These are phyloP conservation scores for Paxillus rubicundulus DNA, from an alignment of 768 basidiomycete species.

Conservation along the genomic window DNA sequence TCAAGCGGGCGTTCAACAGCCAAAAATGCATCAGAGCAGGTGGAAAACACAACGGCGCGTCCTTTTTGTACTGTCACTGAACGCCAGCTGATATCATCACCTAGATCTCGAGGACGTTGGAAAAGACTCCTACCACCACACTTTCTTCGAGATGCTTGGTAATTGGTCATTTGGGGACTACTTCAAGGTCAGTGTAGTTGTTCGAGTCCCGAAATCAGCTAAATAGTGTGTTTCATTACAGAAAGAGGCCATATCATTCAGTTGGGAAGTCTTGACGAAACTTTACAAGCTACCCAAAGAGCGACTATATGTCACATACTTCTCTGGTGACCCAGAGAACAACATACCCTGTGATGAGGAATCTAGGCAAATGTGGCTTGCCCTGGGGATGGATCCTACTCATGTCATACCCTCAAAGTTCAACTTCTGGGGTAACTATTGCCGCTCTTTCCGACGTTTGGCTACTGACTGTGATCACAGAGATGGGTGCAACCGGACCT, in stretches of 20 bases:
- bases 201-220: not conserved
- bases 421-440: slow-evolving; percentile 92
- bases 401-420: slow-evolving; percentile 95
- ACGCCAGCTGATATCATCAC: slow-evolving; percentile 2
- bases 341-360: slow-evolving; percentile 87
- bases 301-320: slow-evolving; percentile 95
- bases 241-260: slow-evolving; percentile 91
- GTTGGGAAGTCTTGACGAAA: slow-evolving; percentile 91
- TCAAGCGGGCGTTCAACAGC: slow-evolving; percentile 91
- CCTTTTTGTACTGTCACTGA: not conserved
- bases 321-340: slow-evolving; percentile 87
- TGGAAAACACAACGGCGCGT: slow-evolving; percentile 93
- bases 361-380: slow-evolving; percentile 82
- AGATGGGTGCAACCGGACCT: slow-evolving; percentile 98
- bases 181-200: slow-evolving; percentile 74
- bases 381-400: slow-evolving; percentile 84
- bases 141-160: slow-evolving; percentile 99
- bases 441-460: not conserved
- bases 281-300: slow-evolving; percentile 88
- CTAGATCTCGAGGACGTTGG: slow-evolving; percentile 98
- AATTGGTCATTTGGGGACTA: slow-evolving; percentile 99
- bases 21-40: slow-evolving; percentile 99
- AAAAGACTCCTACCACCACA: slow-evolving; percentile 97
- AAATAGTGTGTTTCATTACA: slow-evolving; percentile 29
- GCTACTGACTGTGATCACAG: slow-evolving; percentile 40